Percentiles rank a stretch among this genome's conserved stretches.
phyloP scores from a whole-genome alignment of 1,284 basidiomycete genomes.

The Athelia sp. region DNA sequence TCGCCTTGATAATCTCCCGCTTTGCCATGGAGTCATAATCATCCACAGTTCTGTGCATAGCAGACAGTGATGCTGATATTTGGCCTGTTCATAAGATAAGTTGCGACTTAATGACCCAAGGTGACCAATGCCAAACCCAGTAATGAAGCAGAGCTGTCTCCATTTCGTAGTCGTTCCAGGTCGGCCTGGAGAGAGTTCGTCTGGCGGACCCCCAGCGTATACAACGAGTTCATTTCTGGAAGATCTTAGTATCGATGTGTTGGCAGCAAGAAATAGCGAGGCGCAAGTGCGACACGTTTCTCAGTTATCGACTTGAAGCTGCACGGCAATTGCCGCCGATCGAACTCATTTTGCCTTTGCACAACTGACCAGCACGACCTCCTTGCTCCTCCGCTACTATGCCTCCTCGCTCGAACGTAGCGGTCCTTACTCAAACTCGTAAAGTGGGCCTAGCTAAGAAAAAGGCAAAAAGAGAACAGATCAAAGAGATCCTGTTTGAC shows the following conservation, averaged over 20 bases:
- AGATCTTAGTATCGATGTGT: too few species aligned
- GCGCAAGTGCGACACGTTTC: conserved; percentile 8
- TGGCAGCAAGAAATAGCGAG: too few species aligned
- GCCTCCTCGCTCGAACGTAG: conserved; percentile 37
- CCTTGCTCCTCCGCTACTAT: too few species aligned
- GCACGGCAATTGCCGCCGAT: conserved; percentile 7
- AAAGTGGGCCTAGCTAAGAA: conserved; percentile 58
- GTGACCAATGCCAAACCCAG: conserved; percentile 62
- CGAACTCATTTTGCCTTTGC: background rate
- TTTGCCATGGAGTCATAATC: conserved; percentile 96
- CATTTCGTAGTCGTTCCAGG: conserved; percentile 74
- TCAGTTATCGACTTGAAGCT: conserved; percentile 22
- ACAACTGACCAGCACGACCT: too few species aligned
- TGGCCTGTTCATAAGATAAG: conserved; percentile 65
- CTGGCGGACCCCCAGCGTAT: conserved; percentile 89
- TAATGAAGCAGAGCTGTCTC: conserved; percentile 75
- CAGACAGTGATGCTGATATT: conserved; percentile 90
- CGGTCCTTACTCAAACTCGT: conserved; percentile 56
- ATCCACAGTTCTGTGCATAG: conserved; percentile 87
- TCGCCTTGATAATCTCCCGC: conserved; percentile 89
- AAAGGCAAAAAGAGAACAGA: conserved; percentile 47
- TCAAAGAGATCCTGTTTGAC: conserved; percentile 73
- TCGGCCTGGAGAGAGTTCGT: conserved; percentile 86
- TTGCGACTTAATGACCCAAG: background rate
- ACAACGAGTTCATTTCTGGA: conserved; percentile 84